Evolutionary conservation across 2,329 filamentous ascomycete genomes (phyloP).

Genomic region (Xylariaceae sp.): DNA sequence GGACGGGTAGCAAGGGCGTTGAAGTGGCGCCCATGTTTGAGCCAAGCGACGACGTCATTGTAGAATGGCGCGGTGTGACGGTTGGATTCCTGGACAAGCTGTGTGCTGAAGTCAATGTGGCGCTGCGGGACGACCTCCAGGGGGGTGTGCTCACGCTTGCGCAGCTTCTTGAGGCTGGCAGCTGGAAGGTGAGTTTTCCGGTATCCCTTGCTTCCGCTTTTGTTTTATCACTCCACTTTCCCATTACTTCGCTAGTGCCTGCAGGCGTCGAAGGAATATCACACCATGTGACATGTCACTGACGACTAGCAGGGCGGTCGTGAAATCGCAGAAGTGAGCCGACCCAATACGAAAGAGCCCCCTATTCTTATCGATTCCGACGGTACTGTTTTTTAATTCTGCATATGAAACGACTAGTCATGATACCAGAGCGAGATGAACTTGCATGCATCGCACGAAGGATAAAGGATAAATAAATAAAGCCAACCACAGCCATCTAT

Average conservation of each 20-base stretch:
- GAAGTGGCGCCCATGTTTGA: conserved; percentile 66
- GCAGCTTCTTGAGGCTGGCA: conserved; percentile 91
- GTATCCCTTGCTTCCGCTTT: background rate
- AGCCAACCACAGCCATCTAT: too few species aligned
- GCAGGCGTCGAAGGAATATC: too few species aligned
- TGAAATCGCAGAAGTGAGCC: conserved; percentile 90
- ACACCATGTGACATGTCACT: too few species aligned
- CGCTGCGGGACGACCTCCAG: conserved; percentile 56
- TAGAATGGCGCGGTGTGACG: conserved; percentile 73
- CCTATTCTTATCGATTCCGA: conserved; percentile 96
- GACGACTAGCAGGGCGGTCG: conserved; percentile 72
- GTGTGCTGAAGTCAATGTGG: conserved; percentile 59
- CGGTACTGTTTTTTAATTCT: conserved; percentile 91
- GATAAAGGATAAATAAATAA: too few species aligned
- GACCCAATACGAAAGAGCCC: conserved; percentile 93
- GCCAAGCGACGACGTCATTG: conserved; percentile 69
- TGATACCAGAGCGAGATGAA: too few species aligned
- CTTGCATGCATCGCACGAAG: too few species aligned
- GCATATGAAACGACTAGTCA: too few species aligned
- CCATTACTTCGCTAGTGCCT: too few species aligned
- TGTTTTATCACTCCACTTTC: background rate
- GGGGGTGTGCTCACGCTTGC: conserved; percentile 71
- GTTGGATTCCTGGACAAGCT: conserved; percentile 70
- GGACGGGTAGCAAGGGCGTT: conserved; percentile 56
- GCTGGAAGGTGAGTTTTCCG: conserved; percentile 70